Base-by-base conservation (phyloP, 176 grass and related monocot species). In the Eragrostis curvula region DNA sequence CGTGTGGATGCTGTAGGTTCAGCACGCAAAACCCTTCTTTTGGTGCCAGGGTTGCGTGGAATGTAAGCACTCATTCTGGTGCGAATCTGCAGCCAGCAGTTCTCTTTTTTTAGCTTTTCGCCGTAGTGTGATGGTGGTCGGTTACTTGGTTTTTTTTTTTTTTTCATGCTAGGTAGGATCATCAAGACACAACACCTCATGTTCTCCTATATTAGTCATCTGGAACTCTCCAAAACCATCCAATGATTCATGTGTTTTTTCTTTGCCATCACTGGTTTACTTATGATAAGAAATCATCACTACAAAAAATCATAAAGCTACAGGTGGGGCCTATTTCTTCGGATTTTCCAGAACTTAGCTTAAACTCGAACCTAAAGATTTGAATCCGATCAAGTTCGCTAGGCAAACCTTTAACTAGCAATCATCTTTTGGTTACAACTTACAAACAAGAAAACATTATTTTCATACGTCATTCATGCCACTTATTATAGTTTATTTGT, bases 31-130 rank as follows among this genome's bases (percentile, higher is more conserved):
- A 23, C 16, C 15, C 39, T 52, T 44, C 58, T 15, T 81, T 29
- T 64, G 58, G 23, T 8, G 5, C 32, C 9, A 47, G 57, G 46
- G 32, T 60, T 85, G 77, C 87, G 82, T 89, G 36, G 77, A 40
- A 48, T 89, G 24, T 81, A 89, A 85, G 82, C 87, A 12, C 52
- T 16, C 36, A 21, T 55, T 79, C 73, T 12, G 27, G 12, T 21
- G 49, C 41, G 80, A 74, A 74, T 84, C 66, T 83, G 73, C 24
- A 58, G 5, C 62, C 20, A 46, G 56, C 64, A 25, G 15, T 74
- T 62, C 36, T 81, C 20, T 36, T 36, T 36, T 36, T 29, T 9
- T 56, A 14, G 24, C 67, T 6, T 36, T 47, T 66, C n/a, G 11
- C 24, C 46, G 41, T 16, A 59, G 39, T 45, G 15, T 40, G 12